Percentiles rank a stretch among this genome's conserved stretches.
Evolutionary conservation across 176 grass and related monocot genomes (phyloP).

Genomic region (Tuctoria greenei): DNA sequence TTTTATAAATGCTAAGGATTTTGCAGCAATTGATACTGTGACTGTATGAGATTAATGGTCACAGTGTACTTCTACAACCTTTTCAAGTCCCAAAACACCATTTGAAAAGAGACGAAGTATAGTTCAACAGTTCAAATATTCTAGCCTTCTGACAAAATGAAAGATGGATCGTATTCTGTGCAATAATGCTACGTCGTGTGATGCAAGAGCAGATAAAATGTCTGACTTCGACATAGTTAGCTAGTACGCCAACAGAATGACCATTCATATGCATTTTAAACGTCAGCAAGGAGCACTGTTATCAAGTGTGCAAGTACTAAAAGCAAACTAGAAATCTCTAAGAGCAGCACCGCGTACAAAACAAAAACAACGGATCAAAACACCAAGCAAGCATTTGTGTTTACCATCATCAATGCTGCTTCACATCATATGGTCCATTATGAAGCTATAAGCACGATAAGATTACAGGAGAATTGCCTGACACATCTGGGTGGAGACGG

Average conservation of each 20-base stretch:
- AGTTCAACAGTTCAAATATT: neutral
- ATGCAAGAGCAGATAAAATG: neutral
- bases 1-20: neutral
- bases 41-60: neutral
- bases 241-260: neutral
- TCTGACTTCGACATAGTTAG: neutral
- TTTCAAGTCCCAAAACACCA: neutral
- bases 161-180: neutral
- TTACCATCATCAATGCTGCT: neutral
- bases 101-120: neutral
- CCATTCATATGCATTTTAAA: neutral
- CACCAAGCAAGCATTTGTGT: neutral
- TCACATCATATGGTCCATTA: neutral
- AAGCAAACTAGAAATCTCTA: neutral
- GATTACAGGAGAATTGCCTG: neutral
- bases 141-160: neutral
- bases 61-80: neutral
- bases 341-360: no score
- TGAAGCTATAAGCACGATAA: neutral
- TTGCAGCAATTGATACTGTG: neutral
- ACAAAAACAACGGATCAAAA: neutral
- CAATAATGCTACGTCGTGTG: neutral
- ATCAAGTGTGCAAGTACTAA: neutral
- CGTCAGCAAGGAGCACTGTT: neutral
- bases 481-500: neutral